These are phyloP conservation scores for Suhomyces wounanorum DNA, from an alignment of 1,139 yeast genomes.

Conservation along the genomic window DNA sequence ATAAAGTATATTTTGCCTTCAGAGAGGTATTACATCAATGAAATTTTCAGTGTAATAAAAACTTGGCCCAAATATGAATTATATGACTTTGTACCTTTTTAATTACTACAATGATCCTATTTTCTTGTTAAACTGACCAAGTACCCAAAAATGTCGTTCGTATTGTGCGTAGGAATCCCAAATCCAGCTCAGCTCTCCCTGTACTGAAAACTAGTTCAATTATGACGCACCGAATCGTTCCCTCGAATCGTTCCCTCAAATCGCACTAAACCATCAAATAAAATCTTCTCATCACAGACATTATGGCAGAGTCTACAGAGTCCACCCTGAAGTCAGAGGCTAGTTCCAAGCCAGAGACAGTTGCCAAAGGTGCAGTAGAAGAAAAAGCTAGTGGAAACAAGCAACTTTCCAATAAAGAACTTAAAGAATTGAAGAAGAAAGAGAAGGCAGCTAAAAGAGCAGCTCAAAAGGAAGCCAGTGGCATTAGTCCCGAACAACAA, in stretches of 20 bases:
- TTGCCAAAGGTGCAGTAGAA: neutral
- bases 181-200: neutral
- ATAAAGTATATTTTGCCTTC: no score
- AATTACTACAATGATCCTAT: no score
- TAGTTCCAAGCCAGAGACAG: slow-evolving; percentile 1
- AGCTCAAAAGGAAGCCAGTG: slow-evolving; percentile 56
- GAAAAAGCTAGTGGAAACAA: slow-evolving; percentile 12
- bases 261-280: neutral
- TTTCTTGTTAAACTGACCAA: no score
- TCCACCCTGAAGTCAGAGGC: neutral
- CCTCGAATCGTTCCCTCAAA: neutral
- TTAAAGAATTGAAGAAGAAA: slow-evolving; percentile 82
- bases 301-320: slow-evolving; percentile 14
- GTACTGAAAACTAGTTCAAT: neutral
- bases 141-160: neutral
- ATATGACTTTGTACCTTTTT: no score
- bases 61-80: no score
- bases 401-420: slow-evolving; percentile 71
- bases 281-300: slow-evolving; percentile 4
- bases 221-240: neutral
- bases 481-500: slow-evolving; percentile 49
- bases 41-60: no score
- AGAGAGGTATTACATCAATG: no score
- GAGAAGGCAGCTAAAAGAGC: slow-evolving; percentile 92
- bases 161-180: neutral